These are phyloP conservation scores for Paspalum vaginatum DNA, from an alignment of 176 grass and related monocot genomes.

Conservation along the genomic window DNA sequence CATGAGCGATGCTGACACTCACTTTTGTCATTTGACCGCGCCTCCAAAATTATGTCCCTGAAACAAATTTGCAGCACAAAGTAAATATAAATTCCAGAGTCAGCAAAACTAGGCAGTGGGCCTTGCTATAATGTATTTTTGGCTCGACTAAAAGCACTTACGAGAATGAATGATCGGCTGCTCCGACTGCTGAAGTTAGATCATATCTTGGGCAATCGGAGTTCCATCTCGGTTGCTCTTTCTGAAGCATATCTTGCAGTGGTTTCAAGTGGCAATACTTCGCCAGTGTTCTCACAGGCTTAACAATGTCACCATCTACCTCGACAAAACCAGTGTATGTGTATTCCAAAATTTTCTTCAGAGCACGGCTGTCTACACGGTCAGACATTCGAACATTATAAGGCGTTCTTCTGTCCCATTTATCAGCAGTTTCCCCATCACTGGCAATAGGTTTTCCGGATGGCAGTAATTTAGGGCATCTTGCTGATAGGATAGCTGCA, in stretches of 20 bases:
- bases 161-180: slow-evolving; percentile 56
- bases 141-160: slow-evolving; percentile 45
- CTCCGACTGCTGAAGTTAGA: slow-evolving; percentile 52
- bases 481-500: slow-evolving; percentile 64
- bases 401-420: slow-evolving; percentile 27
- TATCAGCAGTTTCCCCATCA: slow-evolving; percentile 37
- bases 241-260: slow-evolving; percentile 76
- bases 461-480: slow-evolving; percentile 78
- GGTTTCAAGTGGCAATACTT: slow-evolving; percentile 73
- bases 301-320: slow-evolving; percentile 48
- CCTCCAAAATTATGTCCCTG: slow-evolving; percentile 94
- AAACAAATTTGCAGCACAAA: background rate
- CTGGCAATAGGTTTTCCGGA: slow-evolving; percentile 38
- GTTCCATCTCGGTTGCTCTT: slow-evolving; percentile 66
- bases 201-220: slow-evolving; percentile 45
- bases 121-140: background rate
- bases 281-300: slow-evolving; percentile 63
- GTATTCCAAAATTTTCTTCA: slow-evolving; percentile 82
- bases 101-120: background rate
- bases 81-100: background rate
- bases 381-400: slow-evolving; percentile 69
- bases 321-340: slow-evolving; percentile 63
- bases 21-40: slow-evolving; percentile 49
- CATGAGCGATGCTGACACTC: slow-evolving; percentile 51
- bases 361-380: slow-evolving; percentile 62